Conservation (phyloP, 805 yeast genomes). For the Metschnikowia baotianmanensis region DNA sequence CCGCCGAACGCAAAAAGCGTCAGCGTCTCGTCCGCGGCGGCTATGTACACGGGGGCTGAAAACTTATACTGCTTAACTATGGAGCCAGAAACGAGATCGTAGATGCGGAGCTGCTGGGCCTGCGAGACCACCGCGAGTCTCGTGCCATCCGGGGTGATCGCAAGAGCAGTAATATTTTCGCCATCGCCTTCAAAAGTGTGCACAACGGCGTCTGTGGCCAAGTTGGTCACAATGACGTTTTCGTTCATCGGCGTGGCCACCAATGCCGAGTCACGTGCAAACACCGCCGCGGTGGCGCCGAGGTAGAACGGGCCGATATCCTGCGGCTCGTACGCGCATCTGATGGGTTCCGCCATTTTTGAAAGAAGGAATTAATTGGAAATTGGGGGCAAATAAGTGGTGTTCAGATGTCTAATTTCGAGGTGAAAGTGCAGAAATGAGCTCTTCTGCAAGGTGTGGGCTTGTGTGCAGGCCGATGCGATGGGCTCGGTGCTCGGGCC, state of each 20-base stretch:
- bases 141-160: constrained; percentile 72
- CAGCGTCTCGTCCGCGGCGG: constrained; percentile 75
- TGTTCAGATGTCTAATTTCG: background rate
- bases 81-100: constrained; percentile 40
- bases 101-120: constrained; percentile 76
- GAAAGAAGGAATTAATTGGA: background rate
- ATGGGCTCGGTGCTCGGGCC: too few relatives aligned
- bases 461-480: constrained; percentile 20
- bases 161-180: constrained; percentile 70
- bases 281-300: constrained; percentile 75
- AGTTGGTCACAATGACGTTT: constrained; percentile 67
- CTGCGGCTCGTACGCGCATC: constrained; percentile 16
- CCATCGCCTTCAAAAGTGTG: constrained; percentile 82
- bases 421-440: constrained; percentile 1
- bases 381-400: background rate
- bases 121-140: constrained; percentile 74
- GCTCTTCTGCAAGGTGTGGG: constrained; percentile 1
- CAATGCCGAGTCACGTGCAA: constrained; percentile 58
- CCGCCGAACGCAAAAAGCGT: constrained; percentile 91
- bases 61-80: constrained; percentile 54
- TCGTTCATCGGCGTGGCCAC: constrained; percentile 82
- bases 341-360: constrained; percentile 18
- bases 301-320: constrained; percentile 80
- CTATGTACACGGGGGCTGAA: constrained; percentile 78
- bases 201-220: constrained; percentile 54